Evolutionary conservation across 2,329 filamentous ascomycete genomes (phyloP), one percentile per base, ranked within the genome.

Genomic region (Stachybotrys elegans): DNA sequence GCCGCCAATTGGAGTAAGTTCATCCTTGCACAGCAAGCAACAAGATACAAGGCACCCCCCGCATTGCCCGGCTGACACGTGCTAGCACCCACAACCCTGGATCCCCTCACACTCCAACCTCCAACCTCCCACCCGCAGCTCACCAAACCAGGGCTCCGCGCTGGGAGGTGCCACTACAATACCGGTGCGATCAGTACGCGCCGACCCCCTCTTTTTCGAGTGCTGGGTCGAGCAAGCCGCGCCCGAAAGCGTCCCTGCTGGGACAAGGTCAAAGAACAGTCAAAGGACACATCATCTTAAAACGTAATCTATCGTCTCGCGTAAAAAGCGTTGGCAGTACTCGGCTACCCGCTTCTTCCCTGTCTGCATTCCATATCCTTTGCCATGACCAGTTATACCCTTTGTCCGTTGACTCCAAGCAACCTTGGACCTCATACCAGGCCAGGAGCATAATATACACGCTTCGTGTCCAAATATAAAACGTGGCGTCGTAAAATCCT

Each of bases 191-290:
- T 66, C 75, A 5, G 73, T 81, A 1, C 71, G 71, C 46, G 71
- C 81, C 41, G 72, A 82, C 37, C 70, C 82, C 49, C 55, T 88
- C 44, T 71, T 84, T 65, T 71, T 84, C 60, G 82, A 86, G 70
- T 73, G 84, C 68, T 71, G 84, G 81, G 61, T 86, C 51, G 68
- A 88, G 62, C 56, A 60, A 22, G 48, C 48, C 3, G 23, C n/a
- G 17, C n/a, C 22, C 8, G 20, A 17, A 19, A 16, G 14, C 11
- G 19, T 23, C 19, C 38, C 13, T 8, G 22, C 6, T 12, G 22
- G 14, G 16, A 22, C 8, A 16, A 17, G 13, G n/a, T 40, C 22
- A 14, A 22, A 19, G 3, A 22, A 40, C 6, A 29, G 14, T 22
- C 31, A 22, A 13, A 42, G 27, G 11, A 42, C 20, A 42, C 22